Evolutionary conservation across 371 early-diverging fungal species (phyloP), one percentile per base, ranked within the genome.

Genomic region (Phascolomyces articulosus): DNA sequence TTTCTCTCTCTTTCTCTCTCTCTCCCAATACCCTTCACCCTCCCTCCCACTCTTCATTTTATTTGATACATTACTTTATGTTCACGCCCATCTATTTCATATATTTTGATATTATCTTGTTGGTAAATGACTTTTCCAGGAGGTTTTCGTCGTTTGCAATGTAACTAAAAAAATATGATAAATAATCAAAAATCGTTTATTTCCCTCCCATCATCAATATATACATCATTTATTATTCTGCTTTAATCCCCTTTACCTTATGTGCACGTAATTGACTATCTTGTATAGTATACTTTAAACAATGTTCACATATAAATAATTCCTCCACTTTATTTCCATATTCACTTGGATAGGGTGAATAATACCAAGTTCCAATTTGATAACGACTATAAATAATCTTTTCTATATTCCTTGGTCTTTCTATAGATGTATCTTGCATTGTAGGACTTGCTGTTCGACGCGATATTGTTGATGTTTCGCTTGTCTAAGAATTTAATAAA

Each of bases 341-440:
- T 55, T 94, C 95, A 63, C 87, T 89, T 0, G 99, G 99, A 72
- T 95, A 98, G 9, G 98, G 97, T 21, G 97, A 91, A 66, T 93
- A 87, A 76, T 97, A 98, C 97, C 97, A 97, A 0, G 96, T 86
- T 15, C 89, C 87, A 16, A 93, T 90, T 59, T 87, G 85, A 69
- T 85, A 91, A 23, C 78, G 70, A 10, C 91, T 92, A 56, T 91
- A 86, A 15, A 88, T 62, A 6, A 92, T 82, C 67, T 69, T 78
- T 57, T 83, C 71, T 4, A 86, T 78, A 57, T 86, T 86, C n/a
- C 78, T 59, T 28, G 65, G 63, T 20, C 70, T 69, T 26, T 63
- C 55, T 41, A 55, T 16, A 4, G 63, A 63, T 9, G 63, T 48
- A 31, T 63, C 63, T 44, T n/a, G 44, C 16, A n/a, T 44, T 44